phyloP scores from a whole-genome alignment of 495 filamentous ascomycete species.

The Xylaria nigripes region DNA sequence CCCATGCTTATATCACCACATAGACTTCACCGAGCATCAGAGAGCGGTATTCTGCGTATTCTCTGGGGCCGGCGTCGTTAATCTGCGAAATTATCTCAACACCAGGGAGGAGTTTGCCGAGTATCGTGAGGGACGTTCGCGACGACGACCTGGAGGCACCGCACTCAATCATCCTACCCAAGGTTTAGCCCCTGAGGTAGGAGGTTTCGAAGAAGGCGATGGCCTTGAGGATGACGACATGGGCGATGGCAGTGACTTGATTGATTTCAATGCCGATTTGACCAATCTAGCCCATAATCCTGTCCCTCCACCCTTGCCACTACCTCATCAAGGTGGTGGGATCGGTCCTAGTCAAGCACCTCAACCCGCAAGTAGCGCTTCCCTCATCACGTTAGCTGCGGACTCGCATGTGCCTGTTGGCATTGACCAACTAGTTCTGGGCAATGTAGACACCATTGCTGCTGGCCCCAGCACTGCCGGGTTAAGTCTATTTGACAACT shows the following conservation, averaged over 20 bases:
- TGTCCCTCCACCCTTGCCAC: conserved; percentile 11
- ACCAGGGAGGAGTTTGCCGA: conserved; percentile 29
- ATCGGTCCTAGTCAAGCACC: neutral
- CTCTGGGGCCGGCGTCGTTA: conserved; percentile 73
- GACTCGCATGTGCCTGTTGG: neutral
- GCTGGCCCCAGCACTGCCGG: conserved; percentile 19
- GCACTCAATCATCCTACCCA: conserved; percentile 3
- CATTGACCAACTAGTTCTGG: conserved; percentile 1
- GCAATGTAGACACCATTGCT: neutral
- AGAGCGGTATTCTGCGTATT: conserved; percentile 96
- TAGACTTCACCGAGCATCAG: conserved; percentile 93
- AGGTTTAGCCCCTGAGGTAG: conserved; percentile 17
- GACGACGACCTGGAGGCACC: conserved; percentile 4
- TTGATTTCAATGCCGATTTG: conserved; percentile 20
- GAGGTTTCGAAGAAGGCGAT: conserved; percentile 32
- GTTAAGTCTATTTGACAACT: conserved; percentile 9
- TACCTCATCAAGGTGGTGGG: conserved; percentile 6
- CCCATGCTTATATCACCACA: conserved; percentile 8
- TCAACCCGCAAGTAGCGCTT: neutral
- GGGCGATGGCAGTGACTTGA: conserved; percentile 36
- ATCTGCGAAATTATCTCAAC: conserved; percentile 72
- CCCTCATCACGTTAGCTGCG: neutral
- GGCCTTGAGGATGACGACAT: conserved; percentile 37
- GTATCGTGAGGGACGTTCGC: conserved; percentile 6
- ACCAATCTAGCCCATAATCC: conserved; percentile 9